Conservation (phyloP, 139 green algal genomes). For the Yamagishiella unicocca region DNA sequence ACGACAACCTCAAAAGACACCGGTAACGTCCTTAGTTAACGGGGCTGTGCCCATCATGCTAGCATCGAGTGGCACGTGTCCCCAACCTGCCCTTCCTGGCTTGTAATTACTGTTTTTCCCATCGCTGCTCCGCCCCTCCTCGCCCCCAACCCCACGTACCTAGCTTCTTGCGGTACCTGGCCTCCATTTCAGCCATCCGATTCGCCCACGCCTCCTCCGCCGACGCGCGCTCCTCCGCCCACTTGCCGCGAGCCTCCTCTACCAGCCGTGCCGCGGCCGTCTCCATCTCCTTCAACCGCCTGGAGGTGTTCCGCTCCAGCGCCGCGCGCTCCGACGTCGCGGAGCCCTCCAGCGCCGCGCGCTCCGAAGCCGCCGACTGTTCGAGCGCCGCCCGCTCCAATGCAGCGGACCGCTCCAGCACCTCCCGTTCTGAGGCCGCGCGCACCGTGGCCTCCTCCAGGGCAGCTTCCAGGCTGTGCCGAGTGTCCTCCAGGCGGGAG, state of each 20-base stretch:
- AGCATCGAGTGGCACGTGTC: too few relatives aligned
- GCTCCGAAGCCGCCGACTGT: background rate
- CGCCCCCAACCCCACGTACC: slow-evolving; percentile 7
- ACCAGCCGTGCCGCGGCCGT: background rate
- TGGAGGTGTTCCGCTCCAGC: background rate
- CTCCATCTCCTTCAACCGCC: slow-evolving; percentile 33
- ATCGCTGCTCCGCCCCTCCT: too few relatives aligned
- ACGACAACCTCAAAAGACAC: too few relatives aligned
- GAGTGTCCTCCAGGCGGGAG: slow-evolving; percentile 19
- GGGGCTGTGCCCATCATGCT: too few relatives aligned
- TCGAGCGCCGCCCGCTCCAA: background rate
- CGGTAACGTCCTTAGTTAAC: too few relatives aligned
- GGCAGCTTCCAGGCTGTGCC: slow-evolving; percentile 31
- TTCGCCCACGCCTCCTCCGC: slow-evolving; percentile 37
- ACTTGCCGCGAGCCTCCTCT: slow-evolving; percentile 30
- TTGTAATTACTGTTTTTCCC: too few relatives aligned
- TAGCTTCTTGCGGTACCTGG: slow-evolving; percentile 38
- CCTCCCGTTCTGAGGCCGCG: slow-evolving; percentile 6
- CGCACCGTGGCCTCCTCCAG: slow-evolving; percentile 21
- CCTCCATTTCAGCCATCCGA: slow-evolving; percentile 24
- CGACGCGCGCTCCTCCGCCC: slow-evolving; percentile 40
- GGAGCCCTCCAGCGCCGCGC: background rate
- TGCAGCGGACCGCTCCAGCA: background rate
- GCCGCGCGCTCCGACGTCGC: background rate
- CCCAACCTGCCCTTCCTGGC: too few relatives aligned